Percentiles rank a stretch among this genome's conserved stretches.
Evolutionary conservation across 768 basidiomycete genomes (phyloP).

Genomic region (Calocybe indica): DNA sequence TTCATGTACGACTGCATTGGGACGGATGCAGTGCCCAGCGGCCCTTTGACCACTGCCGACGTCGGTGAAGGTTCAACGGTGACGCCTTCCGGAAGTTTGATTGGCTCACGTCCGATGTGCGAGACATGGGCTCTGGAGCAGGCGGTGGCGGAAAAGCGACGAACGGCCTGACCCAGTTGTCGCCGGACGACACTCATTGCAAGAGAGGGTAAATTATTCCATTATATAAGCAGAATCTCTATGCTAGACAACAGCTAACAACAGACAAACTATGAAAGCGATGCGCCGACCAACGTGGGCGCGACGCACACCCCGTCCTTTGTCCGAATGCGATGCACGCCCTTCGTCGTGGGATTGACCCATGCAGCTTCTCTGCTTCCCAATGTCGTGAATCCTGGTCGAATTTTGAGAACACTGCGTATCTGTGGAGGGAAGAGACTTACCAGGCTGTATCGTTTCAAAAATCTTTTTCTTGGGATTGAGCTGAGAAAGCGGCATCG

Average conservation of each 20-base stretch:
- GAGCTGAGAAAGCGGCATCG: conserved; percentile 71
- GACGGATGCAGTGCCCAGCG: conserved; percentile 40
- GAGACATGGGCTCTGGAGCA: conserved; percentile 52
- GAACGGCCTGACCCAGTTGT: conserved; percentile 25
- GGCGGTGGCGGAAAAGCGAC: conserved; percentile 46
- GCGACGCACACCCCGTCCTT: conserved; percentile 78
- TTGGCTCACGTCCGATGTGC: conserved; percentile 57
- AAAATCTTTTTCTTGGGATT: conserved; percentile 99
- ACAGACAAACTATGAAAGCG: conserved; percentile 62
- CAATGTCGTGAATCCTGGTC: conserved; percentile 79
- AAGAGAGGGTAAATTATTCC: conserved; percentile 2
- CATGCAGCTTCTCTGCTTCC: conserved; percentile 87
- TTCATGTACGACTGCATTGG: conserved; percentile 42
- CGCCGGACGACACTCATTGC: conserved; percentile 27
- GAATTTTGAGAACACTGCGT: conserved; percentile 2
- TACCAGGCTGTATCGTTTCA: conserved; percentile 91
- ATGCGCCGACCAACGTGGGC: conserved; percentile 81
- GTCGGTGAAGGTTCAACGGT: conserved; percentile 33
- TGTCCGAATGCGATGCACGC: conserved; percentile 80
- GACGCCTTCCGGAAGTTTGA: conserved; percentile 38
- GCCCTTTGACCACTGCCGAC: conserved; percentile 37
- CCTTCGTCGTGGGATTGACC: conserved; percentile 79
- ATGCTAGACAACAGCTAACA: not conserved
- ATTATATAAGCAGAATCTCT: conserved; percentile 4
- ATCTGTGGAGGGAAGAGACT: not conserved